Evolutionary conservation across 2,329 filamentous ascomycete species (phyloP), one percentile per base, ranked within the genome.

Genomic region (Aspergillus niger): DNA sequence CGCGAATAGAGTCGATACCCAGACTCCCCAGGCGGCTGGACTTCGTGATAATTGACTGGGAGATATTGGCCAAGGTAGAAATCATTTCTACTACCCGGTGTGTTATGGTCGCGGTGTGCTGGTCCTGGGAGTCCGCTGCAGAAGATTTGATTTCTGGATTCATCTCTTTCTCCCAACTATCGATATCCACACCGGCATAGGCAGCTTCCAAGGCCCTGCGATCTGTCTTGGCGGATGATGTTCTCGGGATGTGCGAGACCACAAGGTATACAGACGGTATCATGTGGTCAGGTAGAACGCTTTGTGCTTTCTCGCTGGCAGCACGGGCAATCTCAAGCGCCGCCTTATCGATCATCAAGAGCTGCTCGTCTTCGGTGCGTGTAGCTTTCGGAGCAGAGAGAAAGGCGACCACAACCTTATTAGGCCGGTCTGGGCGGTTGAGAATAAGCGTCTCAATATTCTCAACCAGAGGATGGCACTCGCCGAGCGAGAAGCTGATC

Each of bases 351-450:
- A 59, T 43, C 3, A 70, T 17, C 10, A 70, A 17, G 5, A 63
- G 22, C 13, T 62, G 47, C 24, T 59, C 52, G 24, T 60, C 30
- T 3, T 43, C 51, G 2, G 48, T 22, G 30, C 17, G 26, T 17
- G 49, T 61, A 28, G 68, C 61, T 2, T 36, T 52, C 3, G 72
- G 67, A 1, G 71, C 70, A 6, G 69, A 70, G 20, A 76, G 63
- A 39, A 75, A 75, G 17, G 72, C 70, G 59, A 77, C 76, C n/a
- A 79, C 58, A 0, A 75, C 67, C 44, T 74, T 67, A 0, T 63
- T 70, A 4, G 74, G 74, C 51, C 71, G 66, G 36, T 69, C 69
- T 1, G 74, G 70, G 2, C 72, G 71, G 15, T 60, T 67, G 20
- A 76, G 62, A 11, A 74, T 59, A 5, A 67, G 58, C 11, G 74